These are phyloP conservation scores for Epichloe aotearoae DNA, from an alignment of 2,329 filamentous ascomycete species.

Conservation along the genomic window DNA sequence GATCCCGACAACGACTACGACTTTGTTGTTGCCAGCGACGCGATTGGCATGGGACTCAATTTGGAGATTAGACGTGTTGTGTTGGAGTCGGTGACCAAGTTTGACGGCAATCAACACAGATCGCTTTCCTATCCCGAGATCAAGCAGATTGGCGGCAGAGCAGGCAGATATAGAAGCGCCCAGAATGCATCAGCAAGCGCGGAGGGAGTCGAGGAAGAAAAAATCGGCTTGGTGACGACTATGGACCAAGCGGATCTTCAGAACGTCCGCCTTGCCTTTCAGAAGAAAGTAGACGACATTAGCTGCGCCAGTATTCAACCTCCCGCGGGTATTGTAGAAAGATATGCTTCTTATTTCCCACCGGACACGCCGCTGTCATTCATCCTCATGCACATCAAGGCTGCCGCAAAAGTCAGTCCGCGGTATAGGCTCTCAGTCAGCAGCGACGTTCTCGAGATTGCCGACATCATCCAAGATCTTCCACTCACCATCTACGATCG, in stretches of 20 bases:
- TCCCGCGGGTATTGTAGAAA: conserved; percentile 55
- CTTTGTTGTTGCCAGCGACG: conserved; percentile 83
- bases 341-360: conserved; percentile 73
- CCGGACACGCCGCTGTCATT: conserved; percentile 70
- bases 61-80: conserved; percentile 83
- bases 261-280: conserved; percentile 49
- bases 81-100: conserved; percentile 68
- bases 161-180: conserved; percentile 70
- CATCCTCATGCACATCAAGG: conserved; percentile 61
- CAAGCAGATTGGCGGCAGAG: conserved; percentile 90
- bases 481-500: conserved; percentile 60
- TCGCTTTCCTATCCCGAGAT: conserved; percentile 61
- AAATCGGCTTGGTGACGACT: conserved; percentile 64
- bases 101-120: conserved; percentile 44
- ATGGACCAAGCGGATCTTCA: conserved; percentile 58
- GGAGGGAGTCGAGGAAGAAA: conserved; percentile 16
- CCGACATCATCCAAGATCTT: conserved; percentile 62
- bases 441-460: conserved; percentile 47
- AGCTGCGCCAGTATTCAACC: conserved; percentile 61
- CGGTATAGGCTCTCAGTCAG: conserved; percentile 55
- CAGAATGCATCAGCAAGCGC: conserved; percentile 13
- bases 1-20: conserved; percentile 94
- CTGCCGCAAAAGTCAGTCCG: conserved; percentile 49
- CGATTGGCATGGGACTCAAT: conserved; percentile 95
- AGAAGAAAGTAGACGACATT: conserved; percentile 50